Base-by-base conservation (phyloP, 768 basidiomycete genomes). In the Trametes gibbosa region DNA sequence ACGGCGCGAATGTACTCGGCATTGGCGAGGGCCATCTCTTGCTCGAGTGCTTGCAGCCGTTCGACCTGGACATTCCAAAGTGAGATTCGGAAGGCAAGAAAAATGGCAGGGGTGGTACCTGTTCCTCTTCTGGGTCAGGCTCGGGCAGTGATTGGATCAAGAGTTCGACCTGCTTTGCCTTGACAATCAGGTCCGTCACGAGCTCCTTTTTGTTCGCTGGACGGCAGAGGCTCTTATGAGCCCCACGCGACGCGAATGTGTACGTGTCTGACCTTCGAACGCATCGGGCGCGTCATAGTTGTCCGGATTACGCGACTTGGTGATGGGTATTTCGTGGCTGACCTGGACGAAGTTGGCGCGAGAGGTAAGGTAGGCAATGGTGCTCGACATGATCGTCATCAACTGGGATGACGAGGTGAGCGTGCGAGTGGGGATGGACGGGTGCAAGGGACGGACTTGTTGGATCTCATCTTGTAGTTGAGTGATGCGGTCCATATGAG, bases 391-490 rank as follows among this genome's bases (percentile, higher is more conserved):
- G 73, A 95, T 94, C 63, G 81, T 86, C 64, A 96, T 82, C 69
- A 96, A 84, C 89, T 94, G 46, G 23, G 16, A 17, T 17, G 42
- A 16, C 17, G 25, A 27, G 29, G 27, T 23, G 14, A 52, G 58
- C 37, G 25, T 25, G 21, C 29, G n/a, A 23, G 24, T 16, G 8
- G 35, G 42, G 34, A 9, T 25, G 29, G 32, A 5, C 9, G 7
- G 23, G 27, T 19, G 6, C 21, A 17, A 23, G 42, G 34, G 42
- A 62, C 76, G 53, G 53, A 89, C 91, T 77, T 90, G 85, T 74
- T 96, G 93, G 59, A 94, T 92, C 74, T 90, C 90, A 84, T 96
- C 89, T 79, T 95, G 92, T 54, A 95, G 85, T 73, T 95, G 94
- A 10, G 94, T 95, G 73, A 95, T 90, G 75, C 92, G 87, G 81